These are phyloP conservation scores for Bacidia gigantensis DNA, from an alignment of 495 filamentous ascomycete species.

Conservation along the genomic window DNA sequence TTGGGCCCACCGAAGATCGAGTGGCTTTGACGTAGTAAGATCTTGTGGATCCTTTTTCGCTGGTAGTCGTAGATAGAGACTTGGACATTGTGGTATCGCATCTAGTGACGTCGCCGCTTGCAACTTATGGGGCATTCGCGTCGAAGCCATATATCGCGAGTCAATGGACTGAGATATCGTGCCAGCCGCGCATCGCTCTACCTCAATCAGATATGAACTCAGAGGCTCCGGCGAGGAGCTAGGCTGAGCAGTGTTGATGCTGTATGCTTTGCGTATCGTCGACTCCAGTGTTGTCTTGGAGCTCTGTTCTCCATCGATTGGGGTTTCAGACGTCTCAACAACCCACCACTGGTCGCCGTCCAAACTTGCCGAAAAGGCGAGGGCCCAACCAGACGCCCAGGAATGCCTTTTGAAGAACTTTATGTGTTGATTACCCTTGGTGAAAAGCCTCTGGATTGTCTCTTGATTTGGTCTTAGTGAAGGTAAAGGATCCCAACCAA, in stretches of 20 bases:
- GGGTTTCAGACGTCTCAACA: slow-evolving; percentile 34
- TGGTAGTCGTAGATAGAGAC: slow-evolving; percentile 30
- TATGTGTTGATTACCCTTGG: slow-evolving; percentile 42
- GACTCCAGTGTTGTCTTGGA: too few relatives aligned
- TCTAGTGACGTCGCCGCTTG: slow-evolving; percentile 18
- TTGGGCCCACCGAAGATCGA: slow-evolving; percentile 33
- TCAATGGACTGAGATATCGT: slow-evolving; percentile 28
- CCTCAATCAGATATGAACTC: slow-evolving; percentile 19
- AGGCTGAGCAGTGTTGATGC: too few relatives aligned
- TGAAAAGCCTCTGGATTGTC: slow-evolving; percentile 46
- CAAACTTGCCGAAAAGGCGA: slow-evolving; percentile 54
- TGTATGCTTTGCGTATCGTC: too few relatives aligned
- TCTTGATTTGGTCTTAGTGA: slow-evolving; percentile 39
- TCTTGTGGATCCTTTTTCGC: slow-evolving; percentile 23
- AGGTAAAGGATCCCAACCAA: slow-evolving; percentile 46
- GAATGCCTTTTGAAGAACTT: slow-evolving; percentile 48
- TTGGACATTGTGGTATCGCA: slow-evolving; percentile 28
- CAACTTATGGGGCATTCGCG: slow-evolving; percentile 19
- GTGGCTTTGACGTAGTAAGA: slow-evolving; percentile 12
- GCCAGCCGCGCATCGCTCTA: slow-evolving; percentile 25
- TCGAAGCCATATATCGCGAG: slow-evolving; percentile 16
- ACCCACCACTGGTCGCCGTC: slow-evolving; percentile 69
- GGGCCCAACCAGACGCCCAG: slow-evolving; percentile 54
- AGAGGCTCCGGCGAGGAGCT: too few relatives aligned
- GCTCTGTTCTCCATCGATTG: background rate